These are phyloP conservation scores for Luzula sylvatica DNA, from an alignment of 176 grass and related monocot genomes.

Conservation along the genomic window DNA sequence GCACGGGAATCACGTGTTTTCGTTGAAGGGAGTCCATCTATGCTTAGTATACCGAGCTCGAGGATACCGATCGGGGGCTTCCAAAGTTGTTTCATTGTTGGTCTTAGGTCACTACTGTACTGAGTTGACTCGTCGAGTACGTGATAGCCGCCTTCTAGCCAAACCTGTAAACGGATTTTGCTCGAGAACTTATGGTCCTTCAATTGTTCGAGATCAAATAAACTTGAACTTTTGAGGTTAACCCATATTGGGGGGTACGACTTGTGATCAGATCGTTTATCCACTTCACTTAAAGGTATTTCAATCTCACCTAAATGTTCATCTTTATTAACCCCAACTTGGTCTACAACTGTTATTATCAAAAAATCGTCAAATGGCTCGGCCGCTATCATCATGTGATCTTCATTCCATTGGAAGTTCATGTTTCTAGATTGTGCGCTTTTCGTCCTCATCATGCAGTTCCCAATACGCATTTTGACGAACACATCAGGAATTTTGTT, in stretches of 20 bases:
- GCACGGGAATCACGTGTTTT: conserved; percentile 46
- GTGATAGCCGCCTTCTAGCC: conserved; percentile 89
- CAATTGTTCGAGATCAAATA: conserved; percentile 50
- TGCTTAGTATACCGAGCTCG: conserved; percentile 77
- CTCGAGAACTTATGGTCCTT: conserved; percentile 83
- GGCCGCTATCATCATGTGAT: conserved; percentile 71
- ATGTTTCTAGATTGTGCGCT: conserved; percentile 43
- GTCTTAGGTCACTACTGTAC: conserved; percentile 80
- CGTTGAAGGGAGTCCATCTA: conserved; percentile 50
- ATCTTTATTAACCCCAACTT: conserved; percentile 49
- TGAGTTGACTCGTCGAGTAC: conserved; percentile 87
- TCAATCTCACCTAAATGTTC: conserved; percentile 39
- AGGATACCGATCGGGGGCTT: conserved; percentile 73
- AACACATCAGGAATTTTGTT: conserved; percentile 45
- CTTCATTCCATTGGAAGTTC: conserved; percentile 73
- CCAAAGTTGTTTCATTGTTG: conserved; percentile 89
- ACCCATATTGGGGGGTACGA: conserved; percentile 38
- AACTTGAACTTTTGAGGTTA: conserved; percentile 41
- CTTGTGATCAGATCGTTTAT: conserved; percentile 47
- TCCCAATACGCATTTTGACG: conserved; percentile 49
- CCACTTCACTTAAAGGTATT: conserved; percentile 33
- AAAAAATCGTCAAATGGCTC: conserved; percentile 89
- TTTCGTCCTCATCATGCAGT: conserved; percentile 47
- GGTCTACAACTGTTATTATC: conserved; percentile 57
- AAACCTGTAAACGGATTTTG: conserved; percentile 43